Evolutionary conservation across 2,329 filamentous ascomycete species (phyloP), one percentile per base, ranked within the genome.

Genomic region (Ophioceras dolichostomum): DNA sequence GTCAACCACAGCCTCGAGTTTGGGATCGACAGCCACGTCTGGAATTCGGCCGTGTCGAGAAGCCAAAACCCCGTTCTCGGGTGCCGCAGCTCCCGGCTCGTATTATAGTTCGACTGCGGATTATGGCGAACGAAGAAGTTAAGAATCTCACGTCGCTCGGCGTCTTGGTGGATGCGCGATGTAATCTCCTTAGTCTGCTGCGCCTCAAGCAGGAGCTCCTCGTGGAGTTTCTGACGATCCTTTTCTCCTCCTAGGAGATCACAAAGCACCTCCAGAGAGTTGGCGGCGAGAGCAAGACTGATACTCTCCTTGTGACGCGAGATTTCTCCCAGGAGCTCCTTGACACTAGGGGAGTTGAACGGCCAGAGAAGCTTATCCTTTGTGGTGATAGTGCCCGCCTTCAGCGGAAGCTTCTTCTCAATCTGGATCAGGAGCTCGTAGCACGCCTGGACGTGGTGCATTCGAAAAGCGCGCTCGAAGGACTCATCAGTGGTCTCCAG

Each of bases 301-400:
- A 28, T 29, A 13, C 31, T 36, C 28, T 28, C 37, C 39, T 42
- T 26, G 22, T 26, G 22, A 7, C 22, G 22, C 22, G 22, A 26
- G 22, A 26, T 26, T 7, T 26, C 22, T 12, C 8, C 22, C 8
- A 26, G 22, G 8, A 26, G 22, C 7, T 26, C 22, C 12, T 26
- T 26, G 22, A 26, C 22, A 8, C 22, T 7, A 12, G 8, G 7
- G 22, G 22, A 26, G 8, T 7, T 26, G 22, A 26, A 26, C 22
- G 22, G 22, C 22, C 22, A 26, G 8, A 26, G 12, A 12, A 26
- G 22, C 22, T 26, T 26, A 8, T 26, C 8, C 12, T 26, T 26
- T 12, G 22, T 26, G 12, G 22, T 8, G 22, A 26, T 12, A 26
- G 22, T 7, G 7, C 12, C 12, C 22, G 22, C 22, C 7, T 26